Evolutionary conservation across 805 yeast genomes (phyloP), one percentile per base, ranked within the genome.

Genomic region (Monosporozyma aquatica): DNA sequence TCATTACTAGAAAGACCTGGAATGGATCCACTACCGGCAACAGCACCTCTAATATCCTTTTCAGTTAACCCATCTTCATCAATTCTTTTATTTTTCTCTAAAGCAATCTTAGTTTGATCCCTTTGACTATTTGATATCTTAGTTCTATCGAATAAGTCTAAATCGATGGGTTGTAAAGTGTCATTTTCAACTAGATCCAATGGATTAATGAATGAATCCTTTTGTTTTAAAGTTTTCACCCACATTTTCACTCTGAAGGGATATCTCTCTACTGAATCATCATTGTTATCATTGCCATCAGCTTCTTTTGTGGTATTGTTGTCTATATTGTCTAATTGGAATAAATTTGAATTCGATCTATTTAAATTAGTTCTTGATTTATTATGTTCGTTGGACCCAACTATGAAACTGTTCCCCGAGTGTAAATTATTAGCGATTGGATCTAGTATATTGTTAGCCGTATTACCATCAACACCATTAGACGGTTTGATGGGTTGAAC

Each of bases 21-120:
- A 47, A 70, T 68, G 1, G 74, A 60, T 38, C 66, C 74, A 20
- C 62, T 63, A 17, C 58, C 61, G 7, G 74, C 75, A 5, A 72
- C 78, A 5, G 80, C 79, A 10, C 76, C 80, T 52, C 78, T 65
- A 33, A 73, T 72, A 43, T 72, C 78, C 23, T 65, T 70, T 30
- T 67, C 71, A 4, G 70, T 64, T 17, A 72, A 56, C 6, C 59
- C 67, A 28, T 52, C 58, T 20, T 45, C 43, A 17, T 30, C 27
- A 1, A n/a, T 30, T 17, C 37, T 35, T 9, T 26, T 14, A 17
- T 29, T 34, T 24, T 27, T 37, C 18, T 24, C 49, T 6, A 29
- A 42, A 38, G 37, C 33, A 18, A 32, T 55, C 53, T 37, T 30
- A 9, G 22, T 37, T 13, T 38, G 24, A 23, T 40, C 32, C 53